Evolutionary conservation across 2,329 filamentous ascomycete genomes (phyloP).

Genomic region (Ustulina deusta): DNA sequence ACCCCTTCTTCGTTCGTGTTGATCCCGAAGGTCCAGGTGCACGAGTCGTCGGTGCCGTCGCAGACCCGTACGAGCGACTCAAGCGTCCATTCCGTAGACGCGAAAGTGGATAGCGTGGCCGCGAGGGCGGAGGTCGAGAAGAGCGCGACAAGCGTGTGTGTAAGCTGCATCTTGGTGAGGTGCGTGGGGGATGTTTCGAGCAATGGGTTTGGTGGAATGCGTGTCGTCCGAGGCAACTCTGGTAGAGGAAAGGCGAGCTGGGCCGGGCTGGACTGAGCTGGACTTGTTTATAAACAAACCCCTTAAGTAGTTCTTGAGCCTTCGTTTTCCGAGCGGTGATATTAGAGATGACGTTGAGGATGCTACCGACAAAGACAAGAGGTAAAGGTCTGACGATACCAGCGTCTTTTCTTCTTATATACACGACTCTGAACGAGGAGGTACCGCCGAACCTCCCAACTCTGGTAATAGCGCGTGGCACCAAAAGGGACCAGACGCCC

Average conservation of each 20-base stretch:
- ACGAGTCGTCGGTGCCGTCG: slow-evolving; percentile 53
- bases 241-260: background rate
- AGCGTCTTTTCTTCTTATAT: slow-evolving; percentile 24
- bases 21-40: slow-evolving; percentile 58
- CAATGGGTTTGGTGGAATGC: background rate
- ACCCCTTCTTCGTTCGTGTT: slow-evolving; percentile 50
- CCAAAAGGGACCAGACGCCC: slow-evolving; percentile 17
- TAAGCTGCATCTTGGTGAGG: slow-evolving; percentile 51
- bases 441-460: background rate
- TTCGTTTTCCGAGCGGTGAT: slow-evolving; percentile 8
- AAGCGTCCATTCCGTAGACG: slow-evolving; percentile 56
- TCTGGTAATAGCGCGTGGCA: background rate
- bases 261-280: too few species aligned
- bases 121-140: slow-evolving; percentile 42
- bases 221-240: background rate
- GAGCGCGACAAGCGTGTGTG: slow-evolving; percentile 43
- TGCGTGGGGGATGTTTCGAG: background rate
- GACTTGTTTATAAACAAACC: slow-evolving; percentile 23
- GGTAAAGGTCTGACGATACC: background rate
- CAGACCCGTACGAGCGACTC: slow-evolving; percentile 54
- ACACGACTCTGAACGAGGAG: slow-evolving; percentile 7
- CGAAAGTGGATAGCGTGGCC: slow-evolving; percentile 43
- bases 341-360: slow-evolving; percentile 18
- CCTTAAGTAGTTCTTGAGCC: background rate
- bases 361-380: slow-evolving; percentile 22